Conservation (phyloP, 2,329 filamentous ascomycete genomes). For the Orbilia oligospora region DNA sequence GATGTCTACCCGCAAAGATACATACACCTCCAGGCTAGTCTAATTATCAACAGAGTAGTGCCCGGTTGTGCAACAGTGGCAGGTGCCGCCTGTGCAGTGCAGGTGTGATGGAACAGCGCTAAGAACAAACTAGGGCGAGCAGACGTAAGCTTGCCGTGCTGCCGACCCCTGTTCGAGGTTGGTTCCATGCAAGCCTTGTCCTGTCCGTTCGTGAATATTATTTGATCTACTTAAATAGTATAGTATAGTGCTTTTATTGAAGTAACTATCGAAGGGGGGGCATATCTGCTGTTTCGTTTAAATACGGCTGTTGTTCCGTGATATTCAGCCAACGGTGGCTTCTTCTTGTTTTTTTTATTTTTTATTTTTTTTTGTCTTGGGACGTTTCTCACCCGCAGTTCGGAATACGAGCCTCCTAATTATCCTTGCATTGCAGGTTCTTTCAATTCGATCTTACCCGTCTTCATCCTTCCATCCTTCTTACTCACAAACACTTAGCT, state of each 20-base stretch:
- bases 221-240: no score
- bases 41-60: no score
- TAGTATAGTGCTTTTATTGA: neutral
- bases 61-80: slow-evolving; percentile 5
- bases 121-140: neutral
- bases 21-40: neutral
- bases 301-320: slow-evolving; percentile 53
- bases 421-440: neutral
- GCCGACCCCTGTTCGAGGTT: slow-evolving; percentile 16
- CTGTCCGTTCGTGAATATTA: slow-evolving; percentile 8
- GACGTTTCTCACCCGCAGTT: slow-evolving; percentile 37
- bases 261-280: neutral
- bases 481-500: neutral
- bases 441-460: neutral
- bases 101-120: slow-evolving; percentile 20
- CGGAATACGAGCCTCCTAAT: slow-evolving; percentile 26
- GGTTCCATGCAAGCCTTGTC: neutral
- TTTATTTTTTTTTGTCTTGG: no score
- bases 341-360: slow-evolving; percentile 31
- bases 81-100: neutral
- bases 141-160: slow-evolving; percentile 27
- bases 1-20: slow-evolving; percentile 3
- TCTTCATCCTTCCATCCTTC: slow-evolving; percentile 10
- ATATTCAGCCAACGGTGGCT: slow-evolving; percentile 40
- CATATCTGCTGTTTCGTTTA: slow-evolving; percentile 30